A percentile compares a stretch with the other conserved stretches of the same genome.
These are phyloP conservation scores for Wickerhamomyces subpelliculosus DNA, from an alignment of 805 yeast species.

Conservation along the genomic window DNA sequence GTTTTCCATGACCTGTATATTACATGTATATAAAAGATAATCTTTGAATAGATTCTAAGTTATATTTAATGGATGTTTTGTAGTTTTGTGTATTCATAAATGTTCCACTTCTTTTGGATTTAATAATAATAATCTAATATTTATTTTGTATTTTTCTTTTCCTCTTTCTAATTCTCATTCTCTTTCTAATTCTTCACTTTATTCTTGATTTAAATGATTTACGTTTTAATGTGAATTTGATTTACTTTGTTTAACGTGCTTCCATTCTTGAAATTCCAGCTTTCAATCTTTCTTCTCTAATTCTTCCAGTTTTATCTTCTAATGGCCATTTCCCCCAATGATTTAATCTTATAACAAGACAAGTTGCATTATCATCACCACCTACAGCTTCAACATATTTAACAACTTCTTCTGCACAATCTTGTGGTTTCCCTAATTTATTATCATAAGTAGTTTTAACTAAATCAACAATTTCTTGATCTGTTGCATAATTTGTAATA, in stretches of 20 bases:
- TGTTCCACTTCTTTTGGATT: background rate
- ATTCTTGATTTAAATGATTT: background rate
- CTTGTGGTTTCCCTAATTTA: slow-evolving; percentile 71
- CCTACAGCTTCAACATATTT: slow-evolving; percentile 80
- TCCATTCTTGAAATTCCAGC: slow-evolving; percentile 27
- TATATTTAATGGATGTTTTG: background rate
- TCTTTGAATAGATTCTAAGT: too few species aligned
- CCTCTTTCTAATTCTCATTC: too few species aligned
- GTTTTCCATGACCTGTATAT: background rate
- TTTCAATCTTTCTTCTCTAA: slow-evolving; percentile 64
- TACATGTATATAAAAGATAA: background rate
- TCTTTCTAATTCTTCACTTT: too few species aligned
- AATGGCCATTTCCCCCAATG: slow-evolving; percentile 97
- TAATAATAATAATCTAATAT: background rate
- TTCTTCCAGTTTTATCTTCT: slow-evolving; percentile 73
- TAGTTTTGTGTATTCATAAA: background rate
- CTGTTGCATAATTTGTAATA: slow-evolving; percentile 69
- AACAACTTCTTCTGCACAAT: slow-evolving; percentile 79
- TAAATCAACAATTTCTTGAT: slow-evolving; percentile 88
- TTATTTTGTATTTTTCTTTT: background rate
- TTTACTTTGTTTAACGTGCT: slow-evolving; percentile 5
- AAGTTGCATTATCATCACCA: slow-evolving; percentile 95
- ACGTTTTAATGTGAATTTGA: background rate
- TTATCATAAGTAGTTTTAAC: slow-evolving; percentile 72
- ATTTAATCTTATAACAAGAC: slow-evolving; percentile 65